These are phyloP conservation scores for Neostapfia colusana DNA, from an alignment of 176 grass and related monocot genomes.

Conservation along the genomic window DNA sequence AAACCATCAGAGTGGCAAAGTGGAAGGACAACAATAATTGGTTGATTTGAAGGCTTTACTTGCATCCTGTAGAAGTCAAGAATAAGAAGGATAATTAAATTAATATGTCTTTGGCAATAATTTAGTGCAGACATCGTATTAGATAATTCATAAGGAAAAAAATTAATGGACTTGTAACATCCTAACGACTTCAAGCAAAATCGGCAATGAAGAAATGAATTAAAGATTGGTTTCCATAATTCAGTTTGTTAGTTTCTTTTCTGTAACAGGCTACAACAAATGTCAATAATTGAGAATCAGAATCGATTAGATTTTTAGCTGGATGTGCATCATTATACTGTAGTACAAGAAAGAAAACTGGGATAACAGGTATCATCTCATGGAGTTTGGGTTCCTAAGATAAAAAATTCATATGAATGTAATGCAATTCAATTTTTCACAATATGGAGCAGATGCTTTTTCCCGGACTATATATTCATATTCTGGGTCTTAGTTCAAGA, in stretches of 20 bases:
- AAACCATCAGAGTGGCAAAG: constrained; percentile 88
- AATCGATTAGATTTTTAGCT: background rate
- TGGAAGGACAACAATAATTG: constrained; percentile 80
- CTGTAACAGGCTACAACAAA: background rate
- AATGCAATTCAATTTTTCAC: background rate
- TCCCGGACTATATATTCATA: background rate
- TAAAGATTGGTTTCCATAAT: background rate
- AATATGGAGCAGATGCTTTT: background rate
- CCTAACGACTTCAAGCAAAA: background rate
- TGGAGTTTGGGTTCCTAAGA: background rate
- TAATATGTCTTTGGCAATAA: background rate
- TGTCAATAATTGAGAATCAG: background rate
- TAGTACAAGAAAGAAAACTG: constrained; percentile 4
- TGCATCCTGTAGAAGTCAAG: constrained; percentile 63
- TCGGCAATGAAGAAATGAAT: background rate
- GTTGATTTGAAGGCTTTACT: constrained; percentile 87
- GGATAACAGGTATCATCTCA: background rate
- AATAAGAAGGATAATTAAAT: background rate
- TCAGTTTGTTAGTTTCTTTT: background rate
- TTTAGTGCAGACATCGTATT: background rate
- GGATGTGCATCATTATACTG: background rate
- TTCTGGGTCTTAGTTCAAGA: background rate
- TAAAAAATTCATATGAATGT: background rate
- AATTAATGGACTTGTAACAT: background rate
- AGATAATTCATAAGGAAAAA: background rate